phyloP scores from a whole-genome alignment of 352 stramenopile species.

The Globisporangium takayamanum region DNA sequence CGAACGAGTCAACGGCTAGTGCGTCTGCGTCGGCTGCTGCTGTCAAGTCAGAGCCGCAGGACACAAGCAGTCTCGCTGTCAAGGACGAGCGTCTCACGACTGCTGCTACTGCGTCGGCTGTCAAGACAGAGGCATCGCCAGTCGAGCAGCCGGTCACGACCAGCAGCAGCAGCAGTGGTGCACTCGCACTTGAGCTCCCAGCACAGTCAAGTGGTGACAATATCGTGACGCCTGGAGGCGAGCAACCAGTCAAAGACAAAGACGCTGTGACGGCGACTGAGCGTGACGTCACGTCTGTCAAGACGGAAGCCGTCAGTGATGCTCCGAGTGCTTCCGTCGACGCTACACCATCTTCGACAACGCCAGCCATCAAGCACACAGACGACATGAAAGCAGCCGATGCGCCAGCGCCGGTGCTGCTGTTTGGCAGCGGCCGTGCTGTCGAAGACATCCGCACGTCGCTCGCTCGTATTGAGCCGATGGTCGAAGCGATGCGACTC shows the following conservation, averaged over 20 bases:
- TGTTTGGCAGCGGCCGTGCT: conserved; percentile 34
- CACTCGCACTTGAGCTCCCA: too few species aligned
- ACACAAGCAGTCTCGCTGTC: background rate
- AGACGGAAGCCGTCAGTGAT: background rate
- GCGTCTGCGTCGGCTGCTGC: background rate
- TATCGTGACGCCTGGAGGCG: too few species aligned
- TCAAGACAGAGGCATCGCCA: background rate
- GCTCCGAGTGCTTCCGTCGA: background rate
- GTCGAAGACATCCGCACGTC: conserved; percentile 50
- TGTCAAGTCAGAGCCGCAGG: background rate
- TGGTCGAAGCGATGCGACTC: conserved; percentile 8
- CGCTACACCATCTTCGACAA: background rate
- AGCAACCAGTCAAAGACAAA: too few species aligned
- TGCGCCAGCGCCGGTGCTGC: conserved; percentile 1
- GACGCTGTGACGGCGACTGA: too few species aligned
- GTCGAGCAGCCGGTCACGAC: too few species aligned
- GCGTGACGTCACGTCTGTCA: too few species aligned
- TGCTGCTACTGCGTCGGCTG: background rate
- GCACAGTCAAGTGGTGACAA: too few species aligned
- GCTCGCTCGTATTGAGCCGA: conserved; percentile 20
- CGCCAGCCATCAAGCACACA: background rate
- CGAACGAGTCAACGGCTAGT: background rate
- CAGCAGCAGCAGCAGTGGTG: too few species aligned
- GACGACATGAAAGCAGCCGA: background rate
- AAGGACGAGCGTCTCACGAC: background rate